Conservation (phyloP, 2,329 filamentous ascomycete genomes). For the Talaromyces sp. region DNA sequence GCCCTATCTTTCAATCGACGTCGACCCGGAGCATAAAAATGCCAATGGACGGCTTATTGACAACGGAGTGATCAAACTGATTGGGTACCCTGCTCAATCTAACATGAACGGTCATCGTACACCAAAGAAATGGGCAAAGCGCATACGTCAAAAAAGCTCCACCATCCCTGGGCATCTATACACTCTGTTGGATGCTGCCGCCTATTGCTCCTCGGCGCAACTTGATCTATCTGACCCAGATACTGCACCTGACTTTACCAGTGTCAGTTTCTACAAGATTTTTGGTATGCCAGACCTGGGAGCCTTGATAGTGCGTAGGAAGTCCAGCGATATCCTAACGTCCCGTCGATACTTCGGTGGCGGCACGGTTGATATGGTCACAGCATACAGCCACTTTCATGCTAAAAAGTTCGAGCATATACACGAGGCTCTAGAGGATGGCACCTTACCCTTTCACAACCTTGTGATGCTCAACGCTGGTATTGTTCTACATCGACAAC, state of each 20-base stretch:
- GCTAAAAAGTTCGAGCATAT: slow-evolving; percentile 66
- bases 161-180: slow-evolving; percentile 46
- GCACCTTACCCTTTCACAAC: slow-evolving; percentile 82
- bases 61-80: slow-evolving; percentile 42
- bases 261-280: slow-evolving; percentile 90
- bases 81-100: slow-evolving; percentile 87
- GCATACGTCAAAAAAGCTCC: slow-evolving; percentile 40
- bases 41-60: slow-evolving; percentile 19
- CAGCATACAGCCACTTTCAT: slow-evolving; percentile 77
- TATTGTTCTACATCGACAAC: slow-evolving; percentile 61
- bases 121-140: slow-evolving; percentile 64
- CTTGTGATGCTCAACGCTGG: slow-evolving; percentile 79
- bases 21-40: slow-evolving; percentile 15
- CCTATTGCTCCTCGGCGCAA: slow-evolving; percentile 70
- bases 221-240: slow-evolving; percentile 64
- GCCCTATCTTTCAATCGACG: slow-evolving; percentile 27
- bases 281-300: slow-evolving; percentile 94
- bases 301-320: slow-evolving; percentile 73
- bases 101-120: slow-evolving; percentile 82
- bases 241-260: slow-evolving; percentile 74
- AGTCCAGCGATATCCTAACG: slow-evolving; percentile 60
- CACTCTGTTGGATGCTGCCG: slow-evolving; percentile 79
- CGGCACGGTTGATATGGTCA: slow-evolving; percentile 87
- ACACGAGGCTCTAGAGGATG: slow-evolving; percentile 83
- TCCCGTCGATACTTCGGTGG: slow-evolving; percentile 82